These are phyloP conservation scores for Melastoma malabathricum DNA, from an alignment of 345 rosid genomes.

Conservation along the genomic window DNA sequence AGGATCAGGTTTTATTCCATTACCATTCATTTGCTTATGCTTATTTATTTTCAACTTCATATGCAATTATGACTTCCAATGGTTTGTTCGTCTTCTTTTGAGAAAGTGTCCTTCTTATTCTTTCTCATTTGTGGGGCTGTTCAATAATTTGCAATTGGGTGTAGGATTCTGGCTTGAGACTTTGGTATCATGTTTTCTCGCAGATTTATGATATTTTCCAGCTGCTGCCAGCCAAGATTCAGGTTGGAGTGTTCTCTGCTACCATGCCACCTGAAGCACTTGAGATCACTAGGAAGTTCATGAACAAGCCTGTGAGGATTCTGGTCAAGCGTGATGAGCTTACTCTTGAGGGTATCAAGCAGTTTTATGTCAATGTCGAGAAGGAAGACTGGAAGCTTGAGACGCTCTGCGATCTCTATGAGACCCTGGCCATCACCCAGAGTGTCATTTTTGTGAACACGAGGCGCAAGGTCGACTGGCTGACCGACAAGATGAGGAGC, in stretches of 20 bases:
- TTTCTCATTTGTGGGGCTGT: not conserved
- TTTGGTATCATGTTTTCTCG: conserved; percentile 1
- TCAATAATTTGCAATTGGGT: no score
- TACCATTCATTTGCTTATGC: not conserved
- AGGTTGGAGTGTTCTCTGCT: conserved; percentile 87
- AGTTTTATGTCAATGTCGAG: conserved; percentile 67
- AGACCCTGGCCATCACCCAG: conserved; percentile 81
- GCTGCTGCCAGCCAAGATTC: conserved; percentile 66
- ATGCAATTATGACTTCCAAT: not conserved
- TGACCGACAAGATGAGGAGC: conserved; percentile 70
- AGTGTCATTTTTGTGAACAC: conserved; percentile 91
- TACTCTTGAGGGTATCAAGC: conserved; percentile 89
- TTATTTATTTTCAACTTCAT: not conserved
- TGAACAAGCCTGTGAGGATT: conserved; percentile 85
- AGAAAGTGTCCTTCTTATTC: not conserved
- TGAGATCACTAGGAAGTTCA: conserved; percentile 84
- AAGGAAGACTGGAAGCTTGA: conserved; percentile 89
- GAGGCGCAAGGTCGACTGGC: conserved; percentile 89
- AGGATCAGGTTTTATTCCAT: conserved; percentile 57
- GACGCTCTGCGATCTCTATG: conserved; percentile 74
- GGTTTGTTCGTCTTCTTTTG: no score
- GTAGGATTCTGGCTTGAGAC: no score
- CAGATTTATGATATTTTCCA: conserved; percentile 90
- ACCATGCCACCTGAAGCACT: conserved; percentile 97
- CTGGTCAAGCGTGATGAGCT: conserved; percentile 87